A percentile compares a stretch with the other conserved stretches of the same genome.
Evolutionary conservation across 208 protist species (phyloP).

Genomic region (Porcisia deanei): DNA sequence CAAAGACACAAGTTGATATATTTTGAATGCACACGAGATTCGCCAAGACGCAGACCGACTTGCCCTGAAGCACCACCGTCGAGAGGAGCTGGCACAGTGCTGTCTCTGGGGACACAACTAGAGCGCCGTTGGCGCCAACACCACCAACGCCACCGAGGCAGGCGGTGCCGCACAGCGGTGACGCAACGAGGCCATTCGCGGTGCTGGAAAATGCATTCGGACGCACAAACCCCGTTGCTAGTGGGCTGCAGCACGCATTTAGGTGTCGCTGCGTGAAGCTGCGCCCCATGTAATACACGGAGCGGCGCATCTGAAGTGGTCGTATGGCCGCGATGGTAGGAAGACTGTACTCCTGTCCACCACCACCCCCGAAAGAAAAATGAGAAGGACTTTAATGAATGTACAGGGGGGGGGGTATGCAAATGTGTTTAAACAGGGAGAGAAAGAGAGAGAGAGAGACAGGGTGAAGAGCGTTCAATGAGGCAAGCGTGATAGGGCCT

Average conservation of each 20-base stretch:
- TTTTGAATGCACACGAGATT: slow-evolving; percentile 77
- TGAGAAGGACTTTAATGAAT: too few relatives aligned
- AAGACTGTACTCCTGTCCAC: too few relatives aligned
- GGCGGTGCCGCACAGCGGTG: slow-evolving; percentile 37
- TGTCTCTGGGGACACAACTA: slow-evolving; percentile 38
- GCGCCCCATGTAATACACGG: slow-evolving; percentile 86
- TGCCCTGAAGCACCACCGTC: slow-evolving; percentile 51
- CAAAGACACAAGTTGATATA: slow-evolving; percentile 86
- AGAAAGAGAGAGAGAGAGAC: too few relatives aligned
- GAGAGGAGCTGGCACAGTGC: slow-evolving; percentile 49
- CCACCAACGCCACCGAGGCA: slow-evolving; percentile 31
- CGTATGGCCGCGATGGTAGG: neutral
- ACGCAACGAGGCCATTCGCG: slow-evolving; percentile 37
- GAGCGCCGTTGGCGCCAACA: slow-evolving; percentile 8
- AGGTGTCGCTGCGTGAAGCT: slow-evolving; percentile 80
- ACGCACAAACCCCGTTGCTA: slow-evolving; percentile 79
- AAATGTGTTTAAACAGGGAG: too few relatives aligned
- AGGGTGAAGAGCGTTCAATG: too few relatives aligned
- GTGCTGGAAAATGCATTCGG: slow-evolving; percentile 58
- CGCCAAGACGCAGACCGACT: slow-evolving; percentile 33
- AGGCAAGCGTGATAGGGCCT: too few relatives aligned
- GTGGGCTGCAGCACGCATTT: slow-evolving; percentile 75
- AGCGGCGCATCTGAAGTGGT: slow-evolving; percentile 59
- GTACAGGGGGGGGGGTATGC: too few relatives aligned
- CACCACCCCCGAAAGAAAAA: neutral